Evolutionary conservation across 2,329 filamentous ascomycete species (phyloP), one percentile per base, ranked within the genome.

Genomic region (Arthrobotrys iridis): DNA sequence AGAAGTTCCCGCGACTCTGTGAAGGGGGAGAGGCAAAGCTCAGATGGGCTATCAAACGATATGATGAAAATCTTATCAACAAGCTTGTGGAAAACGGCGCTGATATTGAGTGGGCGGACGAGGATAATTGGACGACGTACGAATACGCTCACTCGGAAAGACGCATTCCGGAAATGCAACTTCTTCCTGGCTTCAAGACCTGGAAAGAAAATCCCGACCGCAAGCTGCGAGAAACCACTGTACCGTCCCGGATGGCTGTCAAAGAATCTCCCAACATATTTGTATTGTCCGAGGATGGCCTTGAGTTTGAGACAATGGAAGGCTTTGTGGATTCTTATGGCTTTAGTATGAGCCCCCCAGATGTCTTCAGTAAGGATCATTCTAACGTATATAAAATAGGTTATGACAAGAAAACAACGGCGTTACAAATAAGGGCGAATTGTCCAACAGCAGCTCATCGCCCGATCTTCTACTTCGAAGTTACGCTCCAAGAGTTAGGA

Each of bases 391-490:
- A 11, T 6, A 33, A 18, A 24, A 28, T 22, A 72, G 67, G 15
- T 15, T 64, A 64, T 22, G 33, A 37, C 1, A 28, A 33, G 7
- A 7, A 55, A 1, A 13, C 20, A 11, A 41, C n/a, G 11, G 35
- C 48, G 10, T 10, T 65, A 7, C 60, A 60, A 10, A 52, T 63
- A 35, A 35, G 24, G 8, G 60, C 60, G 8, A 55, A 74, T 10
- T 46, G 22, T 20, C 52, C 68, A n/a, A 74, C 62, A 1, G 13
- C 60, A 0, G 68, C 68, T 6, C 68, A 74, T 15, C 68, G 52
- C 3, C 41, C 68, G 22, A 65, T 74, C 2, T 74, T 66, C 22
- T 74, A 74, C 24, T 74, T 63, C 45, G 68, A 74, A 15, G 10
- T 67, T 15, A 40, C 60, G 0, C 20, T 74, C 4, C 6, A 41